Percentiles rank a stretch among this genome's conserved stretches.
Conservation (phyloP, 176 grass and related monocot genomes). For the Sorghum bicolor region DNA sequence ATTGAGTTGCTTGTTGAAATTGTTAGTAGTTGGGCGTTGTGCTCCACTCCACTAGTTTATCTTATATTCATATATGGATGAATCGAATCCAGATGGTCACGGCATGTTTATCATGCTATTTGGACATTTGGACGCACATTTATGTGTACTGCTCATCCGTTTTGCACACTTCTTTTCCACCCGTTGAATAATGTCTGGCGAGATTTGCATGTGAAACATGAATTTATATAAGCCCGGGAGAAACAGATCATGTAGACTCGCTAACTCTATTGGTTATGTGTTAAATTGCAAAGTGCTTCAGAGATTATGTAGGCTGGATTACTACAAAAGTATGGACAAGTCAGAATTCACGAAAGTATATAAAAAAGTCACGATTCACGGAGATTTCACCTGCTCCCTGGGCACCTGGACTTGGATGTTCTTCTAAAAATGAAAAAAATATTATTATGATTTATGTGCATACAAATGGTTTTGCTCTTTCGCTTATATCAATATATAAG, state of each 20-base stretch:
- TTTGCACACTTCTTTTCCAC: constrained; percentile 7
- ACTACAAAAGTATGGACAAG: background rate
- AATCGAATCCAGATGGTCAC: background rate
- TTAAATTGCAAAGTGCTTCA: constrained; percentile 1
- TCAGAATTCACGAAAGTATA: background rate
- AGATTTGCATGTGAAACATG: constrained; percentile 10
- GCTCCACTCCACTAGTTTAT: background rate
- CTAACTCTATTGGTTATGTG: background rate
- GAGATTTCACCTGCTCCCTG: background rate
- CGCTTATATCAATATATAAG: background rate
- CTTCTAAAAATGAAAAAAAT: background rate
- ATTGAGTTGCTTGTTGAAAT: background rate
- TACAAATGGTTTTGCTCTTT: background rate
- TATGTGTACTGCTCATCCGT: background rate
- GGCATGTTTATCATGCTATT: background rate
- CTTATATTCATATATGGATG: background rate
- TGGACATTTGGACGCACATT: background rate
- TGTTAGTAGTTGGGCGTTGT: constrained; percentile 26
- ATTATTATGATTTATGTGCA: background rate
- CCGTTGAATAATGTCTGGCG: background rate
- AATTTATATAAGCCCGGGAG: background rate
- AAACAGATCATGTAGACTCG: background rate
- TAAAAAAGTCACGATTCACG: background rate
- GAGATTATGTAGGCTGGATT: background rate
- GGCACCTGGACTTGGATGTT: background rate